These are phyloP conservation scores for Boletus speciosus DNA, from an alignment of 768 basidiomycete species.

Conservation along the genomic window DNA sequence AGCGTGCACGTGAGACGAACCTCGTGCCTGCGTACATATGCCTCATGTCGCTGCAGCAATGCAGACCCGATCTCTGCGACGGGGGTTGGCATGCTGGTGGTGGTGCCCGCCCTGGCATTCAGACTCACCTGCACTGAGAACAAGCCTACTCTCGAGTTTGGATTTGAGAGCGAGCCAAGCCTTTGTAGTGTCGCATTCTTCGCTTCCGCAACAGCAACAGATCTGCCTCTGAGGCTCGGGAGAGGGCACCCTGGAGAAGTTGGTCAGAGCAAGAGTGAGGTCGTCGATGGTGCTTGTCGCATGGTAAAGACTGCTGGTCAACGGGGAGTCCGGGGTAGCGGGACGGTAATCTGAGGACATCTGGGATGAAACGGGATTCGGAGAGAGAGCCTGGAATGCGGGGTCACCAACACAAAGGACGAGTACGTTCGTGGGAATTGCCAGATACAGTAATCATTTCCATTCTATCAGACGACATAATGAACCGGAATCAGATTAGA, in stretches of 20 bases:
- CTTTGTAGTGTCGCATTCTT: constrained; percentile 62
- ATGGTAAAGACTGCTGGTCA: constrained; percentile 48
- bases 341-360: constrained; percentile 36
- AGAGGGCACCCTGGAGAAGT: constrained; percentile 71
- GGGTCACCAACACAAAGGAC: not conserved
- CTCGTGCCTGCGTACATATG: constrained; percentile 73
- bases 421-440: constrained; percentile 17
- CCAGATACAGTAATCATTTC: constrained; percentile 10
- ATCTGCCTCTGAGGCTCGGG: constrained; percentile 57
- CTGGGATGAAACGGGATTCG: constrained; percentile 3
- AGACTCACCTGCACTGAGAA: constrained; percentile 80
- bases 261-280: constrained; percentile 66
- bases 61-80: constrained; percentile 84
- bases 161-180: constrained; percentile 64
- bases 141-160: constrained; percentile 71
- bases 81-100: constrained; percentile 4
- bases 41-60: constrained; percentile 80
- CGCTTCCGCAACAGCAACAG: constrained; percentile 63
- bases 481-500: not conserved
- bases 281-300: constrained; percentile 71
- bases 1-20: constrained; percentile 33
- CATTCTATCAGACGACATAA: not conserved
- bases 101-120: not conserved
- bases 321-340: constrained; percentile 48
- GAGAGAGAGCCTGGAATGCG: not conserved